Conservation (phyloP, 2,329 filamentous ascomycete species). For the Ascochyta lentis region DNA sequence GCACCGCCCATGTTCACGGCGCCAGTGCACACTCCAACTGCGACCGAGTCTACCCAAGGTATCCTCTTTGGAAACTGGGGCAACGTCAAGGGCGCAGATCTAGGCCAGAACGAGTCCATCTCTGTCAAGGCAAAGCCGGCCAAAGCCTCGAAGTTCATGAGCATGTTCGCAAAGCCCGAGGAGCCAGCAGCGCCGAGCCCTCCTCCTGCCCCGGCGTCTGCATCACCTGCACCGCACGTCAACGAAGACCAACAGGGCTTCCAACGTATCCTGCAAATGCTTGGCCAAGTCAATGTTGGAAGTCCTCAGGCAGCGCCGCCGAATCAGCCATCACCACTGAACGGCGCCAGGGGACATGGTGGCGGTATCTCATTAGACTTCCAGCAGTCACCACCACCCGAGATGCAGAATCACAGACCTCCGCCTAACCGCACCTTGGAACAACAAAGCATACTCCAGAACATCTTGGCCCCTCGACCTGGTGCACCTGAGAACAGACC, state of each 20-base stretch:
- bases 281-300: conserved; percentile 60
- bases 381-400: conserved; percentile 40
- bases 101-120: conserved; percentile 30
- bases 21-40: conserved; percentile 58
- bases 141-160: conserved; percentile 86
- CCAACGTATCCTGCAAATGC: conserved; percentile 79
- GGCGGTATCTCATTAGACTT: conserved; percentile 43
- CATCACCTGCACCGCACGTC: conserved; percentile 48
- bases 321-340: conserved; percentile 30
- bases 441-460: conserved; percentile 46
- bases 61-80: conserved; percentile 75
- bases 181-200: conserved; percentile 30
- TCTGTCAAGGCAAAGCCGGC: conserved; percentile 58
- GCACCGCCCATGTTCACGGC: conserved; percentile 51
- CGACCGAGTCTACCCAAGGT: conserved; percentile 72
- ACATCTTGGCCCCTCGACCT: conserved; percentile 43
- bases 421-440: conserved; percentile 40
- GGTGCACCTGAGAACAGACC: conserved; percentile 38
- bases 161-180: conserved; percentile 64
- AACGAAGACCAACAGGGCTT: conserved; percentile 84
- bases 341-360: conserved; percentile 37
- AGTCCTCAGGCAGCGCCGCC: conserved; percentile 26
- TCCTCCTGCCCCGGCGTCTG: conserved; percentile 21
- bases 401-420: conserved; percentile 32
- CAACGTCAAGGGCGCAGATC: conserved; percentile 56